Base-by-base conservation (phyloP, 2,329 filamentous ascomycete species). In the Aureobasidium leucospermi region DNA sequence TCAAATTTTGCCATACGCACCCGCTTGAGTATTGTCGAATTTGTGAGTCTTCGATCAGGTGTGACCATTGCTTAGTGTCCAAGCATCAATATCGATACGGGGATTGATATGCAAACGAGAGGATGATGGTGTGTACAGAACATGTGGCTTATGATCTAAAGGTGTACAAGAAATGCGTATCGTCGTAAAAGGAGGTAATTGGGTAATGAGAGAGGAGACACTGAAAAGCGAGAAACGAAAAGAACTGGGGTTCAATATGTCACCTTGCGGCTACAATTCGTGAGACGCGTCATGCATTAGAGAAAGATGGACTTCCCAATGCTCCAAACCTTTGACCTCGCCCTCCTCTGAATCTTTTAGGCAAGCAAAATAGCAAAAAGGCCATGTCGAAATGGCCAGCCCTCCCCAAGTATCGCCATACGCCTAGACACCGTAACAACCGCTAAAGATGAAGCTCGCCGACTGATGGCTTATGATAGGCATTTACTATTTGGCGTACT, bases 401-500 rank as follows among this genome's bases (percentile, higher is more conserved):
- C 42, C 38, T 15, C n/a, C 41, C 52, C 39, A 23, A 29, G 7
- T 56, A 45, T n/a, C 41, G 41, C 52, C 41, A 32, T 34, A 38
- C 52, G 52, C 52, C 52, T 36, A 56, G 42, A 56, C 39, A 56
- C 52, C 52, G 32, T 56, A 34, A 43, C 23, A 41, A 43, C 39
- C 52, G 52, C 52, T 46, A 56, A 56, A 56, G 31, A 56, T 28
- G 38, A 45, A 55, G 51, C 39, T 36, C 51, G 31, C 41, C 41
- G 15, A 46, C 52, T 41, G 19, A 38, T 36, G 19, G n/a, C 31
- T 28, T 38, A 51, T 51, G 47, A 38, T 51, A 47, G 28, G 34
- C 28, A 15, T n/a, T 23, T 42, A 57, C 57, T 53, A 59, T 46
- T 59, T 59, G 47, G 47, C 58, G 47, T 59, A 59, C 23, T 59